Base-by-base conservation (phyloP, 2,329 filamentous ascomycete genomes). In the Alternaria brassicae region DNA sequence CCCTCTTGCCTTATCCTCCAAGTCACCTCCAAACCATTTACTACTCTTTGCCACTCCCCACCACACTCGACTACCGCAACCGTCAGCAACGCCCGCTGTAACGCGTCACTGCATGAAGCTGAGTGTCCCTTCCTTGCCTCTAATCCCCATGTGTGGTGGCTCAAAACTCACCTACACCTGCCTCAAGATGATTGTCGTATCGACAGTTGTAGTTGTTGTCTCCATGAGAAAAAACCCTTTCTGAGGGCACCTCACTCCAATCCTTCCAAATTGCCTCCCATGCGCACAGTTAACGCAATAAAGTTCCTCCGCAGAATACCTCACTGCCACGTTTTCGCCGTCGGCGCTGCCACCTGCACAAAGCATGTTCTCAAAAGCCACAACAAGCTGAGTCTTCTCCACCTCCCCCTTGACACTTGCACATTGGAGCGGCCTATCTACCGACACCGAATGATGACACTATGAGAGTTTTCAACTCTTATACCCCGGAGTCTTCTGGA, bases 361-460 rank as follows among this genome's bases (percentile, higher is more conserved):
- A n/a, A 21, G 3, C 19, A 21, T 12, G 19, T 21, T 19, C 17
- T 19, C 45, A 36, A 49, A 8, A 12, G 13, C 17, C 19, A 34
- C 17, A 34, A 49, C 30, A 21, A 49, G 45, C 45, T 49, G 19
- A 49, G 45, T 49, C 30, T 36, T 49, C 30, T 30, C 45, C 19
- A 15, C 8, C 12, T 17, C 30, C 45, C 30, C 17, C 7, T 30
- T n/a, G 15, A 34, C 30, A 21, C 17, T 34, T 48, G 44, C 28
- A 48, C 28, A 15, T 15, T 48, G 44, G 44, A 21, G 44, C 28
- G 30, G 40, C 40, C 45, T 49, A n/a, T 49, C 30, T 32, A 36
- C 30, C 21, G 30, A 37, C 19, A 49, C 45, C 17, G 4, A 42
- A n/a, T 49, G 21, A 49, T 49, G 45, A 49, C 12, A 30, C 27